These are phyloP conservation scores for Tuber aestivum DNA, from an alignment of 495 filamentous ascomycete genomes.

Conservation along the genomic window DNA sequence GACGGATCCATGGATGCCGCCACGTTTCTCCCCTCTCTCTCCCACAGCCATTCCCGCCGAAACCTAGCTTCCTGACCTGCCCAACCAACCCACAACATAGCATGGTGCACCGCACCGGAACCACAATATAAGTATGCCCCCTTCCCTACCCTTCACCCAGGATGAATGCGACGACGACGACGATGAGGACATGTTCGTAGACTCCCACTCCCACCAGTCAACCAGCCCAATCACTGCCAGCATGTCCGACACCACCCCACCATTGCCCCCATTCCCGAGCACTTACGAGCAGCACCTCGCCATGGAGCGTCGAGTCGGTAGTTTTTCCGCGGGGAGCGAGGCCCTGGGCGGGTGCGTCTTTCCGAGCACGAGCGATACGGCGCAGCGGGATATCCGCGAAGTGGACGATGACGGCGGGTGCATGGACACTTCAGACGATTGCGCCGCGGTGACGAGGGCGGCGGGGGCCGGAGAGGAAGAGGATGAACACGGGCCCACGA, in stretches of 20 bases:
- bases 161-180: not conserved
- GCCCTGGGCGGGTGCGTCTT: not conserved
- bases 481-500: not conserved
- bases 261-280: not conserved
- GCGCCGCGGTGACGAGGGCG: not conserved
- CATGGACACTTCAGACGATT: slow-evolving; percentile 3
- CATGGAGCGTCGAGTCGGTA: slow-evolving; percentile 1
- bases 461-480: not conserved
- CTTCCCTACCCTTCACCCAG: not conserved
- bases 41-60: not conserved
- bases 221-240: not conserved
- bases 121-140: not conserved
- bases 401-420: not conserved
- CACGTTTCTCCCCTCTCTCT: not conserved
- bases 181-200: slow-evolving; percentile 3
- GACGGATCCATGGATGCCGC: not conserved
- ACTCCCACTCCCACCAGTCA: not conserved
- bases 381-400: not conserved
- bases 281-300: not conserved
- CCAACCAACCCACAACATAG: not conserved
- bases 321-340: not conserved
- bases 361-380: not conserved
- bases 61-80: not conserved
- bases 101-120: not conserved
- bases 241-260: not conserved